Evolutionary conservation across 495 filamentous ascomycete species (phyloP).

Genomic region (Penicillium simplicissimum): DNA sequence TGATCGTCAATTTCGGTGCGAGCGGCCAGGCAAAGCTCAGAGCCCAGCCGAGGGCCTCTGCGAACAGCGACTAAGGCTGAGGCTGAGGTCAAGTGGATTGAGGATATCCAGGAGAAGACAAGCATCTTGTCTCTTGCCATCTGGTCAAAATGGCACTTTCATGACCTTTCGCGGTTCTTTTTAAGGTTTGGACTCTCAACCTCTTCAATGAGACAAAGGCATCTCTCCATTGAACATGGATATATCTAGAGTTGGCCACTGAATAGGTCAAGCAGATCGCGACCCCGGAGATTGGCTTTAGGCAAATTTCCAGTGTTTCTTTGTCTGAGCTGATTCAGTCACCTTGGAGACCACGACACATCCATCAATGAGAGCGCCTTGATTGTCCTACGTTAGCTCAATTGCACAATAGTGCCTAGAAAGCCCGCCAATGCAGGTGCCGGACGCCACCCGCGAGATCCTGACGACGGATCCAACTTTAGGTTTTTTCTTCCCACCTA

Average conservation of each 20-base stretch:
- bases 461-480: no score
- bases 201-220: background rate
- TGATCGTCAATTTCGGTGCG: background rate
- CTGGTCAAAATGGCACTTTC: background rate
- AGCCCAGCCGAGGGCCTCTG: background rate
- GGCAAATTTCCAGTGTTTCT: no score
- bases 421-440: constrained; percentile 30
- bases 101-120: background rate
- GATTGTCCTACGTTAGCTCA: constrained; percentile 33
- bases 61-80: background rate
- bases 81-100: background rate
- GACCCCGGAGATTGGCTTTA: no score
- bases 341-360: no score
- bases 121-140: background rate
- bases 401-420: constrained; percentile 29
- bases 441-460: no score
- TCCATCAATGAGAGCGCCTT: constrained; percentile 1
- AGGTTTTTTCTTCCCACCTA: no score
- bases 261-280: constrained; percentile 9
- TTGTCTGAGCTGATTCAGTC: no score
- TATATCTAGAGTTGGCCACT: background rate
- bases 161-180: no score
- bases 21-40: background rate
- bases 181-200: no score
- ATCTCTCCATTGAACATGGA: background rate